A percentile compares a stretch with the other conserved stretches of the same genome.
Evolutionary conservation across 2,329 filamentous ascomycete genomes (phyloP).

Genomic region (Ilyonectria robusta): DNA sequence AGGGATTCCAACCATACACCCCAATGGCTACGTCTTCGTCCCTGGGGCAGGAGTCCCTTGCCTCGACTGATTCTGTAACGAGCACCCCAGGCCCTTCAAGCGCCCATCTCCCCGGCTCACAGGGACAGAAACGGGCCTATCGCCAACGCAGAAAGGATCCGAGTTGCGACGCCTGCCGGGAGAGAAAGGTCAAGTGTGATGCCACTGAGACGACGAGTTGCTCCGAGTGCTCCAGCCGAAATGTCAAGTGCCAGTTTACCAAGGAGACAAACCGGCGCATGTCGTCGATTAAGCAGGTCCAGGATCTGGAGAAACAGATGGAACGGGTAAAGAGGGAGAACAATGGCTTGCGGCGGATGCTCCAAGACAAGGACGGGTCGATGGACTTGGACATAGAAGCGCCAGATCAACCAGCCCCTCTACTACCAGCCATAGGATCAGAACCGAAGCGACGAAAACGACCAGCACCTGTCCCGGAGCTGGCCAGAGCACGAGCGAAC

Average conservation of each 20-base stretch:
- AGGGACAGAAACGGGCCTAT: constrained; percentile 92
- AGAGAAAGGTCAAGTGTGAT: constrained; percentile 90
- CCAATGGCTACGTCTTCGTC: constrained; percentile 63
- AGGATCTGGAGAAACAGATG: constrained; percentile 95
- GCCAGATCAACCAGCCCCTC: constrained; percentile 65
- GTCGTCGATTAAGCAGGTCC: constrained; percentile 99
- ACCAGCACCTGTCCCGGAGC: constrained; percentile 75
- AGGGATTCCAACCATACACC: constrained; percentile 68
- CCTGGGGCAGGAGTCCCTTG: constrained; percentile 72
- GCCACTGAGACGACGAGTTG: constrained; percentile 97
- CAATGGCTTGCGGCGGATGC: constrained; percentile 76
- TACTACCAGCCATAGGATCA: constrained; percentile 75
- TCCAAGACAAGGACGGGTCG: constrained; percentile 66
- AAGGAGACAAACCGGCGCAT: constrained; percentile 99
- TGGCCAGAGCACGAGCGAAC: constrained; percentile 79
- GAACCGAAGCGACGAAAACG: constrained; percentile 75
- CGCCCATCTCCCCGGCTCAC: constrained; percentile 60
- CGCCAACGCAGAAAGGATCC: constrained; percentile 95
- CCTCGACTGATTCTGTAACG: constrained; percentile 70
- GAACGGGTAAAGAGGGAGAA: constrained; percentile 86
- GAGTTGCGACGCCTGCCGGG: constrained; percentile 96
- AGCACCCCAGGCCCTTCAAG: constrained; percentile 64
- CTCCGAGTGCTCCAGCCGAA: constrained; percentile 96
- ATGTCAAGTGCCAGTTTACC: constrained; percentile 98
- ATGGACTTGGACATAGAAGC: constrained; percentile 65